Conservation (phyloP, 805 yeast genomes). For the Lipomyces spencermartinsiae region DNA sequence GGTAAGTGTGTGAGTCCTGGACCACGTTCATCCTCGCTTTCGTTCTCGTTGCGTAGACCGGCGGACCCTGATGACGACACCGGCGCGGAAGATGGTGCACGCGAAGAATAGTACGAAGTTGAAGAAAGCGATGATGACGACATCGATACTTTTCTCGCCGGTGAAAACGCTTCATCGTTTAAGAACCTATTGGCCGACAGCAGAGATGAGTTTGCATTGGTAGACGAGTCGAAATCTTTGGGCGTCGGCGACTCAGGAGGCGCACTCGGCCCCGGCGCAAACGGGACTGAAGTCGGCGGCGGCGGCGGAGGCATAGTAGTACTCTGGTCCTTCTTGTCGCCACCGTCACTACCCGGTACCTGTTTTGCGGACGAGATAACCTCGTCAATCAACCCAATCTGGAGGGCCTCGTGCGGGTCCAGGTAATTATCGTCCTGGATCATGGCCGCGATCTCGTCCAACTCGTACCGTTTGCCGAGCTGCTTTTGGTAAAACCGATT, state of each 20-base stretch:
- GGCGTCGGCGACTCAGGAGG: neutral
- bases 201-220: neutral
- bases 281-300: constrained; percentile 1
- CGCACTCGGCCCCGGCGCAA: neutral
- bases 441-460: constrained; percentile 34
- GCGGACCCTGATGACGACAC: neutral
- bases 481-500: constrained; percentile 44
- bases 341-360: neutral
- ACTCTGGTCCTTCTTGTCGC: constrained; percentile 14
- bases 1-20: constrained; percentile 28
- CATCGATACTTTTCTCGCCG: neutral
- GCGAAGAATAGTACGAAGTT: neutral
- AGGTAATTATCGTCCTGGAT: constrained; percentile 42
- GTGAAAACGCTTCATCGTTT: neutral
- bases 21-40: neutral
- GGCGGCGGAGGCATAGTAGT: neutral
- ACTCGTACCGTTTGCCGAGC: constrained; percentile 36
- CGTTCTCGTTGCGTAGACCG: neutral
- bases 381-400: constrained; percentile 46
- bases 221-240: neutral
- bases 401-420: constrained; percentile 45
- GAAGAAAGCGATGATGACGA: neutral
- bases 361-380: constrained; percentile 35
- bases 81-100: neutral
- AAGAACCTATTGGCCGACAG: neutral